Conservation (phyloP, 1,139 yeast genomes). For the Hemisphaericaspora xylofermentans region DNA sequence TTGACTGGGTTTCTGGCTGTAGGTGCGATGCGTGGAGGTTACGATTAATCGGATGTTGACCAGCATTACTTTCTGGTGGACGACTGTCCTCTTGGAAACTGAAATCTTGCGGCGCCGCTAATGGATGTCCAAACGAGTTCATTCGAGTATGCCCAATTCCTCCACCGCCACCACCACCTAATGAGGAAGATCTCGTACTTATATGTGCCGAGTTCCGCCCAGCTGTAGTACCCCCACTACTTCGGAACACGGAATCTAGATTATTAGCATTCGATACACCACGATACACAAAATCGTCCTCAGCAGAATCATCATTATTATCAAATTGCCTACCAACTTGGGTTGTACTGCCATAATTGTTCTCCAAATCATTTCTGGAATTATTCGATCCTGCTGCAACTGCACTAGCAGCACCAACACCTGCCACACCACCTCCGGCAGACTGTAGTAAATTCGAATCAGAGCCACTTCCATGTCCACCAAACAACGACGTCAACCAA, state of each 20-base stretch:
- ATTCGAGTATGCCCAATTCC: slow-evolving; percentile 8
- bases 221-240: slow-evolving; percentile 13
- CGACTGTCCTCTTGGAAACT: slow-evolving; percentile 12
- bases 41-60: neutral
- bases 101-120: slow-evolving; percentile 16
- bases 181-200: slow-evolving; percentile 17
- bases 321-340: slow-evolving; percentile 6
- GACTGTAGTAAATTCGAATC: neutral
- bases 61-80: neutral
- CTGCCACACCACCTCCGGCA: slow-evolving; percentile 5
- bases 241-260: slow-evolving; percentile 38
- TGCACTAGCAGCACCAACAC: slow-evolving; percentile 12
- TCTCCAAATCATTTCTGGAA: slow-evolving; percentile 14
- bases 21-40: neutral
- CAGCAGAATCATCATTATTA: slow-evolving; percentile 19
- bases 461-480: slow-evolving; percentile 5
- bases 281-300: slow-evolving; percentile 44
- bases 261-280: slow-evolving; percentile 49
- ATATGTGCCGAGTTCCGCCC: slow-evolving; percentile 14
- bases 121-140: slow-evolving; percentile 18
- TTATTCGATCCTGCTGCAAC: slow-evolving; percentile 13
- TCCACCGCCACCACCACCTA: slow-evolving; percentile 5
- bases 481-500: slow-evolving; percentile 12
- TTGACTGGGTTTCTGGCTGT: slow-evolving; percentile 6
- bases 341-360: slow-evolving; percentile 13